These are phyloP conservation scores for Leccinum uliginosum DNA, from an alignment of 768 basidiomycete species.

Conservation along the genomic window DNA sequence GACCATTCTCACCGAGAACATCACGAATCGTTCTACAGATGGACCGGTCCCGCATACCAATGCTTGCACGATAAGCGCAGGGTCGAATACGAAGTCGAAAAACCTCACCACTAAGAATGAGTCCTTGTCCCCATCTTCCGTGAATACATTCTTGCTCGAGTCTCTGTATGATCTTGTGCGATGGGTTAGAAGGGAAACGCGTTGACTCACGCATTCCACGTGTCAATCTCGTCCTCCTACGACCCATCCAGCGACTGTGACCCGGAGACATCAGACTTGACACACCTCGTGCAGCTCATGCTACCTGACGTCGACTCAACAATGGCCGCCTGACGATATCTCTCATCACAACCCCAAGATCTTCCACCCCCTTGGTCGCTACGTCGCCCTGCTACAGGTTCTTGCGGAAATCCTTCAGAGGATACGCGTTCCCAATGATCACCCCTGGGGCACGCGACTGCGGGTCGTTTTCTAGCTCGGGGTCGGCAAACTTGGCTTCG, in stretches of 20 bases:
- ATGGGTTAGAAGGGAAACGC: neutral
- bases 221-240: conserved; percentile 79
- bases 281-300: conserved; percentile 60
- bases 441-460: conserved; percentile 57
- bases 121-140: conserved; percentile 51
- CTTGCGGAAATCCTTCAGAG: conserved; percentile 71
- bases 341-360: conserved; percentile 64
- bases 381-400: conserved; percentile 70
- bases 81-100: neutral
- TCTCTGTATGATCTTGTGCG: conserved; percentile 53
- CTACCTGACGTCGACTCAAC: conserved; percentile 57
- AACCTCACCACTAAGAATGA: conserved; percentile 60
- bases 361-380: conserved; percentile 81
- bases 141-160: conserved; percentile 54
- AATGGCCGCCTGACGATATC: conserved; percentile 73
- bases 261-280: neutral
- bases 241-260: neutral
- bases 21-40: conserved; percentile 49
- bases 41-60: conserved; percentile 42
- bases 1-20: conserved; percentile 41
- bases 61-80: neutral
- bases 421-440: conserved; percentile 70
- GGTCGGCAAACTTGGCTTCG: conserved; percentile 38
- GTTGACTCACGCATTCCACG: conserved; percentile 61
- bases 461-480: conserved; percentile 41